Evolutionary conservation across 345 rosid genomes (phyloP), one percentile per base, ranked within the genome.

Genomic region (Rhizophora mangle): DNA sequence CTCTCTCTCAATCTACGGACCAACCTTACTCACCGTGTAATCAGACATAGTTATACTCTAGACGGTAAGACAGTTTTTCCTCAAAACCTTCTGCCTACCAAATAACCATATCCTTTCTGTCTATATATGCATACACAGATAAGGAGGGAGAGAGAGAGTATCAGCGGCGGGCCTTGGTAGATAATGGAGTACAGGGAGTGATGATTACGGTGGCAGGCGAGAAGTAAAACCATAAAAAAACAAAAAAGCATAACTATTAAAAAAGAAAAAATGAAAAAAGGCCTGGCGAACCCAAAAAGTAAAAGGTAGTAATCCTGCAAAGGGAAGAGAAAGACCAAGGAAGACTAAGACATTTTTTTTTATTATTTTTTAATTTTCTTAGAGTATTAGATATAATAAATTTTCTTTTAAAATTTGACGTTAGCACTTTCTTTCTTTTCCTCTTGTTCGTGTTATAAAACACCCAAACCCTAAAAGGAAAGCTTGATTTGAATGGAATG

Each of bases 191-290:
- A 70, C 82, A 85, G 82, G 57, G 43, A 46, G 87, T 88, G 83
- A 90, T 88, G 89, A 86, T 88, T 88, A 79, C 73, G 77, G 79
- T 80, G 78, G 80, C 89, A 84, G 90, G 75, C 83, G 73, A 74
- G 68, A 71, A 61, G 70, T 26, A 55, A 20, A 66, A 65, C 29
- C 66, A 55, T 20, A 58, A 43, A 65, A 47, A 43, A 74, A 32
- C 60, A 59, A 24, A 24, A 24, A 24, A 24, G 24, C 8, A 32
- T 21, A 13, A 43, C 5, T 67, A 24, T 24, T 24, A 0, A 24
- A 24, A 24, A 24, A 24, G 1, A 24, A 24, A 24, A 24, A 24
- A 24, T n/a, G n/a, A 24, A 24, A 24, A 24, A 24, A 24, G 24
- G 24, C 24, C 46, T 68, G 70, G 72, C 60, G 72, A 76, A 67